Conservation (phyloP, 2,329 filamentous ascomycete genomes). For the Pseudopithomyces maydicus region DNA sequence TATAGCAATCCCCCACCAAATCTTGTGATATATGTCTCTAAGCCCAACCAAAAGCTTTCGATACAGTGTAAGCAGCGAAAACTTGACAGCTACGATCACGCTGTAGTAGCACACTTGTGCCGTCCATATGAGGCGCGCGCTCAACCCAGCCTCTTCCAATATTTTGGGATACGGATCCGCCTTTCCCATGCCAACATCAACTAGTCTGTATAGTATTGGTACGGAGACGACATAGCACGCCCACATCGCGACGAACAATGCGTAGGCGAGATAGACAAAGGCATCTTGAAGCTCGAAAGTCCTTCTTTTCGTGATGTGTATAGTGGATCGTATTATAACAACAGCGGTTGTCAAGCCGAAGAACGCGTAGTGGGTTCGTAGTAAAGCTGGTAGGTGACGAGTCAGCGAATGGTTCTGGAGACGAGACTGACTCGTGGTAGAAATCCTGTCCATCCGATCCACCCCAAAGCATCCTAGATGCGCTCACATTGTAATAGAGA, state of each 20-base stretch:
- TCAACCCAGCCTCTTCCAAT: conserved; percentile 32
- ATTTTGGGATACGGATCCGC: conserved; percentile 35
- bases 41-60: conserved; percentile 43
- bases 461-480: background rate
- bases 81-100: conserved; percentile 49
- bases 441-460: background rate
- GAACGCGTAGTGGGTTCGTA: conserved; percentile 17
- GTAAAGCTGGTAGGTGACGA: background rate
- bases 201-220: conserved; percentile 37
- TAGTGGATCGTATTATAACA: conserved; percentile 10
- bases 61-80: conserved; percentile 48
- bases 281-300: conserved; percentile 17
- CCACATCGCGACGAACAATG: conserved; percentile 31
- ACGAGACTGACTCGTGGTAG: background rate
- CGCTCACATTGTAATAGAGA: background rate
- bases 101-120: conserved; percentile 47
- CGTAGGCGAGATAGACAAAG: conserved; percentile 31
- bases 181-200: conserved; percentile 26
- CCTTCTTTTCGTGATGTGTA: conserved; percentile 15
- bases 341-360: conserved; percentile 20
- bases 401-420: background rate
- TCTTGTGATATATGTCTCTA: conserved; percentile 30
- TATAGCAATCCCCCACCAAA: conserved; percentile 45
- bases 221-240: conserved; percentile 40
- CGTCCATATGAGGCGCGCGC: conserved; percentile 47